Conservation (phyloP, 2,329 filamentous ascomycete genomes). For the Blastomyces silverae region DNA sequence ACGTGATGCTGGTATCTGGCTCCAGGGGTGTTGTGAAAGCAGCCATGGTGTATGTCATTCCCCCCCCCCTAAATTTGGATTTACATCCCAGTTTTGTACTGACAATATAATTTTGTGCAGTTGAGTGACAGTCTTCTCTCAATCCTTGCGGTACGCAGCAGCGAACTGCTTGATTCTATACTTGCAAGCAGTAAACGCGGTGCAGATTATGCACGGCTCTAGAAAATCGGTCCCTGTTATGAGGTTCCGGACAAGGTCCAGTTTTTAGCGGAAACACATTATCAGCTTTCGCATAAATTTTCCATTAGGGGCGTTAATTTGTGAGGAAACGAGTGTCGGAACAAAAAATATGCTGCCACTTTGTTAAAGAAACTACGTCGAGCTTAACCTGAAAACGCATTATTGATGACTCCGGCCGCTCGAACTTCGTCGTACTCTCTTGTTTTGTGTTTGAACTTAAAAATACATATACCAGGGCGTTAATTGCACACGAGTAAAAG, state of each 20-base stretch:
- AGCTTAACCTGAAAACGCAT: background rate
- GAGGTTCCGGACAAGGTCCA: background rate
- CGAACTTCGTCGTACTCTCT: background rate
- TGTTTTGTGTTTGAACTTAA: background rate
- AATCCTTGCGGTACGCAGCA: conserved; percentile 55
- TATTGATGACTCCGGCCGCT: background rate
- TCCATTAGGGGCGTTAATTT: background rate
- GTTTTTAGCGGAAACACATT: background rate
- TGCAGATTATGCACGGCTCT: conserved; percentile 20
- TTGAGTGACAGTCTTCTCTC: conserved; percentile 77
- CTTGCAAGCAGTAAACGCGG: conserved; percentile 17
- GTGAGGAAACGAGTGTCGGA: background rate
- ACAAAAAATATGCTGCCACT: background rate
- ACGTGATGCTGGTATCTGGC: conserved; percentile 71
- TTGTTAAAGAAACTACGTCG: background rate
- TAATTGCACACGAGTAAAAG: background rate
- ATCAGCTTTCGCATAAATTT: background rate
- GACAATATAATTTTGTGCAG: conserved; percentile 11
- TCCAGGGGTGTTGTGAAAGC: conserved; percentile 89
- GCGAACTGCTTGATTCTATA: conserved; percentile 22
- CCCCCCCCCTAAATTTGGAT: background rate
- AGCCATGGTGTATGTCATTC: conserved; percentile 60
- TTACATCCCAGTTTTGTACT: conserved; percentile 5
- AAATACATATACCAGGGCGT: background rate
- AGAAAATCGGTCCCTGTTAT: background rate